phyloP scores from a whole-genome alignment of 2,329 filamentous ascomycete species.

The Coniochaeta sp. region DNA sequence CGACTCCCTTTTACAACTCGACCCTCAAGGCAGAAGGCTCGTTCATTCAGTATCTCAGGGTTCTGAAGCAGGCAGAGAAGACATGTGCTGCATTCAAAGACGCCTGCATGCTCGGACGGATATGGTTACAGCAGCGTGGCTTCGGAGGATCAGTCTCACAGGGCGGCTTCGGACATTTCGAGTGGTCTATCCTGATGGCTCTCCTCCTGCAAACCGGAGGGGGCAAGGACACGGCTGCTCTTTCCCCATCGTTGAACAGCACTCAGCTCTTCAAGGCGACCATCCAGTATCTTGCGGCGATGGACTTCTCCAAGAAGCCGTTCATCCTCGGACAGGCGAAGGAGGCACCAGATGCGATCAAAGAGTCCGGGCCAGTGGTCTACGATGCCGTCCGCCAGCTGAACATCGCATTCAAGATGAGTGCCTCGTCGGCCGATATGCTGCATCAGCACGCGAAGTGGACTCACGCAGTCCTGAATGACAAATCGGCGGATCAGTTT shows the following conservation, averaged over 20 bases:
- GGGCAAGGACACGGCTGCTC: slow-evolving; percentile 59
- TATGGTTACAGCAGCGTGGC: slow-evolving; percentile 86
- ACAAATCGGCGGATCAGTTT: slow-evolving; percentile 72
- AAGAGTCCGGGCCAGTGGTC: slow-evolving; percentile 56
- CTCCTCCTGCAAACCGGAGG: slow-evolving; percentile 74
- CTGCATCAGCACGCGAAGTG: slow-evolving; percentile 68
- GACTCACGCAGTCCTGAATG: slow-evolving; percentile 68
- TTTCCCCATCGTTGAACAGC: slow-evolving; percentile 77
- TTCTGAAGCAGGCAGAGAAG: slow-evolving; percentile 63
- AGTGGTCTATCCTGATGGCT: slow-evolving; percentile 78
- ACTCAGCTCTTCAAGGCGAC: slow-evolving; percentile 93
- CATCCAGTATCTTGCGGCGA: slow-evolving; percentile 76
- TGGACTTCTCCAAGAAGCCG: slow-evolving; percentile 63
- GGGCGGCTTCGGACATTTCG: slow-evolving; percentile 89
- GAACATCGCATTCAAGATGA: slow-evolving; percentile 90
- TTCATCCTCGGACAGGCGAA: slow-evolving; percentile 43
- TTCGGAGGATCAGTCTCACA: slow-evolving; percentile 61
- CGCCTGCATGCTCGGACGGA: slow-evolving; percentile 75
- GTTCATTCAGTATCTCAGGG: slow-evolving; percentile 66
- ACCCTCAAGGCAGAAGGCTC: slow-evolving; percentile 72
- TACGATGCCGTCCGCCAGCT: slow-evolving; percentile 69
- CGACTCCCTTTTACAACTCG: slow-evolving; percentile 86
- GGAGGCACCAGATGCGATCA: slow-evolving; percentile 31
- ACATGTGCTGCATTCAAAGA: slow-evolving; percentile 70
- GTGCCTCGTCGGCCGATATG: slow-evolving; percentile 68